phyloP scores from a whole-genome alignment of 208 protist species.

The Novymonas esmeraldas region DNA sequence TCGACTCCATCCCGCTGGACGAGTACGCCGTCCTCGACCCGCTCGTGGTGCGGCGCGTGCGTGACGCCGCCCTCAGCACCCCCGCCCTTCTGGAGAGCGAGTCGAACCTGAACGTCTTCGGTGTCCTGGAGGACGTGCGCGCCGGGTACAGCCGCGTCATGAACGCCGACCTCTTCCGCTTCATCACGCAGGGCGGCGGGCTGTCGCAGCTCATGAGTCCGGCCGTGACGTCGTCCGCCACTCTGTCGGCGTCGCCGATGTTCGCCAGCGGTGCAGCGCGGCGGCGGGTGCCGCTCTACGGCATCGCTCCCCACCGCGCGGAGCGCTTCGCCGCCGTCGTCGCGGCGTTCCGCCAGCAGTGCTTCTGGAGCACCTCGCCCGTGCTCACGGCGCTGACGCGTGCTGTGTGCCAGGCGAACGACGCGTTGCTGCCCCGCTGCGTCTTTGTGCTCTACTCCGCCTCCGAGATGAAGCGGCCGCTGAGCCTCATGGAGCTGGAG shows the following conservation, averaged over 20 bases:
- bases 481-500: slow-evolving; percentile 88
- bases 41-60: slow-evolving; percentile 61
- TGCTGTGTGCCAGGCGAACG: slow-evolving; percentile 72
- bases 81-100: slow-evolving; percentile 76
- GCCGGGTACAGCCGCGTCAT: slow-evolving; percentile 89
- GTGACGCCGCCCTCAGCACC: slow-evolving; percentile 71
- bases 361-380: slow-evolving; percentile 54
- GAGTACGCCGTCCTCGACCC: slow-evolving; percentile 83
- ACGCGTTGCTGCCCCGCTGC: slow-evolving; percentile 60
- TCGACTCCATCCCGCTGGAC: slow-evolving; percentile 95
- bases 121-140: slow-evolving; percentile 78
- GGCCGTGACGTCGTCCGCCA: slow-evolving; percentile 3
- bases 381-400: slow-evolving; percentile 62
- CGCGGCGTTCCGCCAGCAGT: slow-evolving; percentile 52
- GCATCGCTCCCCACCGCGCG: slow-evolving; percentile 40
- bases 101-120: slow-evolving; percentile 65
- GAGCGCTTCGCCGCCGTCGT: slow-evolving; percentile 54
- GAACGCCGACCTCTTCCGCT: slow-evolving; percentile 83
- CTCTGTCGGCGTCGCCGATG: slow-evolving; percentile 26
- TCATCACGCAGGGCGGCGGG: slow-evolving; percentile 54
- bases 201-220: slow-evolving; percentile 49
- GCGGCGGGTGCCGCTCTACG: slow-evolving; percentile 42
- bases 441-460: slow-evolving; percentile 74
- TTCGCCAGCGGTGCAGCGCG: slow-evolving; percentile 17
- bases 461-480: slow-evolving; percentile 54